Base-by-base conservation (phyloP, 192 early-diverging fungal genomes). In the Linnemannia elongata region DNA sequence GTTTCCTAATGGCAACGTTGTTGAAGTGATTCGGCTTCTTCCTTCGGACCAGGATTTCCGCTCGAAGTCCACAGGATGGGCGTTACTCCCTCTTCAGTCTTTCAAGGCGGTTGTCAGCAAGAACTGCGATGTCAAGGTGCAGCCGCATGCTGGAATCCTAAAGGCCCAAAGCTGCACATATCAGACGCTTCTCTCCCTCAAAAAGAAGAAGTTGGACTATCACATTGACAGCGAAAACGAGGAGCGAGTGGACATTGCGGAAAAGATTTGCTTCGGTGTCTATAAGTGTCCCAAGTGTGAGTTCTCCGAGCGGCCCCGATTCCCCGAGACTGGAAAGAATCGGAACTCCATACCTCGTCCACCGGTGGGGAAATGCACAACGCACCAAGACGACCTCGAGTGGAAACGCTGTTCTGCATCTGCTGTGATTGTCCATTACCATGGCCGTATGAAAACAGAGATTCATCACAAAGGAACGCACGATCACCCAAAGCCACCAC, bases 181-280 rank as follows among this genome's bases (percentile, higher is more conserved):
- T 38, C 66, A 38, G 10, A 36, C 66, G 12, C 66, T 69, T 8
- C 17, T 30, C 66, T 24, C 27, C 12, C 66, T 69, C 66, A 69
- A 69, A 3, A 69, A 69, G 15, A 69, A 69, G 66, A 69, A 69
- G 52, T 54, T 54, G 66, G 66, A 38, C 10, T 38, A 15, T 17
- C 30, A 69, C 66, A 69, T 33, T 12, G 27, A 69, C 66, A 35
- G 17, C 36, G 66, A 69, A 0, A 69, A 30, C 30, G 66, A 69
- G 30, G 66, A 69, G 36, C 66, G 66, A 30, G 66, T 69, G 66
- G 27, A 69, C 24, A 69, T 69, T 38, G 33, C 66, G 9, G 66
- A 69, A 69, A 69, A 69, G 66, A 69, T 69, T 69, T 69, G 66
- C 36, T 69, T 69, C 17, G 66, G 66, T 36, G 66, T 69, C 30